Conservation (phyloP, 2,329 filamentous ascomycete species). For the Pseudocercospora ulei region DNA sequence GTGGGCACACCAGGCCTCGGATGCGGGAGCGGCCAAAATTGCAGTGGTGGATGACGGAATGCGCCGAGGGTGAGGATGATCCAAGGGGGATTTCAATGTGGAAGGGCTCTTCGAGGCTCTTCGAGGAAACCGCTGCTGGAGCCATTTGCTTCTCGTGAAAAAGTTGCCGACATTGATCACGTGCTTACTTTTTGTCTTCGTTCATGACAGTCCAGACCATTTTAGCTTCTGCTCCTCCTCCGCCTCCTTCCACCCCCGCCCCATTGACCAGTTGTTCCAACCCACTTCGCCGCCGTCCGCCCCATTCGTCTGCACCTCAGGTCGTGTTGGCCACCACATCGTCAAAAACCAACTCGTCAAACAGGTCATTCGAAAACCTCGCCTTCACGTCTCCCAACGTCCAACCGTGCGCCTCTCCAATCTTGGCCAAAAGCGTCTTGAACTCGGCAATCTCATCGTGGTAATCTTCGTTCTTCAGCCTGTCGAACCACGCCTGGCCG, state of each 20-base stretch:
- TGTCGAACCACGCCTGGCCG: constrained; percentile 9
- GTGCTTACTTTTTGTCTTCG: no score
- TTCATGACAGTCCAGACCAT: no score
- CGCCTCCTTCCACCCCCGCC: neutral
- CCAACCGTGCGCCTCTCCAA: constrained; percentile 15
- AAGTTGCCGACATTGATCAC: no score
- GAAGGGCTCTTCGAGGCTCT: no score
- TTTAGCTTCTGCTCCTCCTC: no score
- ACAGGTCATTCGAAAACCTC: constrained; percentile 16
- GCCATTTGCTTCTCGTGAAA: no score
- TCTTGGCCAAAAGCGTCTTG: constrained; percentile 6
- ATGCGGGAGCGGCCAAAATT: no score
- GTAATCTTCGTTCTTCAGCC: constrained; percentile 13
- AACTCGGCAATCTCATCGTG: constrained; percentile 10
- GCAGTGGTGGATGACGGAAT: no score
- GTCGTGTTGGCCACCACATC: constrained; percentile 5
- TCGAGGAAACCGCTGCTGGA: no score
- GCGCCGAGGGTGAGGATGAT: no score
- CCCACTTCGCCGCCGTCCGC: neutral
- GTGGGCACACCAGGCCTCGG: no score
- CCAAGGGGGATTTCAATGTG: no score
- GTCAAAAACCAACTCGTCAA: constrained; percentile 13
- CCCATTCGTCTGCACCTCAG: neutral
- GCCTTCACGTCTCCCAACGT: constrained; percentile 14
- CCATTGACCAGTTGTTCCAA: neutral